These are phyloP conservation scores for Vaccinium corymbosum DNA, from an alignment of 148 eudicot species.

Conservation along the genomic window DNA sequence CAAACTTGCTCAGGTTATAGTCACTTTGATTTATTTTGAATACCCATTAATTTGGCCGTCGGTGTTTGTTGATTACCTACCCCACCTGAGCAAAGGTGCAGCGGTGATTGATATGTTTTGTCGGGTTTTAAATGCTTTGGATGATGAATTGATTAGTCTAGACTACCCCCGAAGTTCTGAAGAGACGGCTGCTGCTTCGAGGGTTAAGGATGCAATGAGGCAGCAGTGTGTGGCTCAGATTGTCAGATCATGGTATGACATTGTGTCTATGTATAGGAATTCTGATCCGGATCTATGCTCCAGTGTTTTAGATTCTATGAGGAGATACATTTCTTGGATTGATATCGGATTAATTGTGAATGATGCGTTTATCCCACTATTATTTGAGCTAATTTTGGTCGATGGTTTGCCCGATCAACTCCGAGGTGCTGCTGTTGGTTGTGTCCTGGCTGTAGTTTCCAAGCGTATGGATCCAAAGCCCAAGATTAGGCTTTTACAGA, in stretches of 20 bases:
- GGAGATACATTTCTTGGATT: constrained; percentile 89
- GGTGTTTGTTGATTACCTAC: constrained; percentile 68
- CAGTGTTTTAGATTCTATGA: constrained; percentile 71
- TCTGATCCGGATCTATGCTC: constrained; percentile 74
- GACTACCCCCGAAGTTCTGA: constrained; percentile 70
- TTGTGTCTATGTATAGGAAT: constrained; percentile 60
- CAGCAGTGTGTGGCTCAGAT: constrained; percentile 85
- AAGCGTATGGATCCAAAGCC: constrained; percentile 81
- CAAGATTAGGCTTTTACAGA: constrained; percentile 65
- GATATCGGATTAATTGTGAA: constrained; percentile 80
- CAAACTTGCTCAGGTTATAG: constrained; percentile 93
- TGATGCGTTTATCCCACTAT: constrained; percentile 56
- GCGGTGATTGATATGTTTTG: constrained; percentile 95
- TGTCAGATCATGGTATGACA: constrained; percentile 72
- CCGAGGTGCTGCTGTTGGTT: constrained; percentile 68
- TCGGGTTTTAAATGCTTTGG: constrained; percentile 81
- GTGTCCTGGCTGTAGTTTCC: constrained; percentile 73
- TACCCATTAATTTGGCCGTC: constrained; percentile 77
- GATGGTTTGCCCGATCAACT: constrained; percentile 65
- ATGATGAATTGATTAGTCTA: constrained; percentile 85
- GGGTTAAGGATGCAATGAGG: constrained; percentile 93
- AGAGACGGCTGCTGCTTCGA: constrained; percentile 55
- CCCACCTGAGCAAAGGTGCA: constrained; percentile 58
- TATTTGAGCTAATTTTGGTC: constrained; percentile 72
- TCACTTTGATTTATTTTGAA: constrained; percentile 70